phyloP scores from a whole-genome alignment of 345 rosid genomes.

The Linum tenue region DNA sequence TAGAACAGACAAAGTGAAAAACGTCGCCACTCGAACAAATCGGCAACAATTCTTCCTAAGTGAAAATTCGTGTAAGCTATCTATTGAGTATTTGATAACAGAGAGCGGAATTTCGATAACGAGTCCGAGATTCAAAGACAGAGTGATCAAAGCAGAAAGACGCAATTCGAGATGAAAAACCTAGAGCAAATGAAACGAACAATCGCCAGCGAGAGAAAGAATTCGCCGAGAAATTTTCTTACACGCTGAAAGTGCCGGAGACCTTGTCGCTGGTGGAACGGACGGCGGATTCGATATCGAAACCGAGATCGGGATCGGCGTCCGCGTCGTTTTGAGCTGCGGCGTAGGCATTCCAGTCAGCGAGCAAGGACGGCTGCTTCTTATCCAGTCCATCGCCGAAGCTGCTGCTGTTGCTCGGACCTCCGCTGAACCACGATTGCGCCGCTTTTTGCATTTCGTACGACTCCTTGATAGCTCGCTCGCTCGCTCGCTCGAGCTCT shows the following conservation, averaged over 20 bases:
- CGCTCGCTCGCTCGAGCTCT: neutral
- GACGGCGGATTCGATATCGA: slow-evolving; percentile 26
- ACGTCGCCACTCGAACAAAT: too few species aligned
- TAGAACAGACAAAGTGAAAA: too few species aligned
- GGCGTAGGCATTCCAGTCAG: slow-evolving; percentile 29
- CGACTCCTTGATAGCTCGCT: neutral
- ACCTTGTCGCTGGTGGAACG: slow-evolving; percentile 22
- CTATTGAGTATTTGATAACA: too few species aligned
- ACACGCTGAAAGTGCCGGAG: slow-evolving; percentile 27
- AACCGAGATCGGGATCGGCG: slow-evolving; percentile 4
- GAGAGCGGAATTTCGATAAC: too few species aligned
- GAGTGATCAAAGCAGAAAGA: too few species aligned
- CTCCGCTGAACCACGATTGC: slow-evolving; percentile 53
- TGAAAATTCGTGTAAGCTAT: too few species aligned
- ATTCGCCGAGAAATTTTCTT: neutral
- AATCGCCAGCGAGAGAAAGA: too few species aligned
- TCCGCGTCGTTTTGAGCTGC: neutral
- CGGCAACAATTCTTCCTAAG: too few species aligned
- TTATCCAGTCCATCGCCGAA: neutral
- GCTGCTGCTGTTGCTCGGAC: slow-evolving; percentile 7
- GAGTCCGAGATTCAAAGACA: too few species aligned
- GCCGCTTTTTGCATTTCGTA: slow-evolving; percentile 28
- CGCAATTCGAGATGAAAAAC: too few species aligned
- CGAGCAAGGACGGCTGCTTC: slow-evolving; percentile 15
- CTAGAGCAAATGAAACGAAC: too few species aligned